These are phyloP conservation scores for Blumeria hordei DNA, from an alignment of 2,329 filamentous ascomycete genomes.

Conservation along the genomic window DNA sequence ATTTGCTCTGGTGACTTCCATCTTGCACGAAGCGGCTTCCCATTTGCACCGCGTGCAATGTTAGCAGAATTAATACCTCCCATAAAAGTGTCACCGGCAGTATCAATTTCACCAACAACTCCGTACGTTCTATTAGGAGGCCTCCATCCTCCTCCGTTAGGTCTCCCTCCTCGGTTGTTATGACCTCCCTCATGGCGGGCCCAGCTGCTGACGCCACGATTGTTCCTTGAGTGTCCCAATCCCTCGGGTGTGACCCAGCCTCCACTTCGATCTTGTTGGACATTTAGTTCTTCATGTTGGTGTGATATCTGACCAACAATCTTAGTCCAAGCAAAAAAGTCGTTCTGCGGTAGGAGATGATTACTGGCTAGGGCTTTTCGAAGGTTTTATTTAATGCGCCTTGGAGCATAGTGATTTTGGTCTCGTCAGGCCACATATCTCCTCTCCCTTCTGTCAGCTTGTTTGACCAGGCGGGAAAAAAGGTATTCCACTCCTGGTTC, in stretches of 20 bases:
- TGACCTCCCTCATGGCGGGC: no score
- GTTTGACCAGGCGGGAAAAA: background rate
- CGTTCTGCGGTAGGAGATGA: background rate
- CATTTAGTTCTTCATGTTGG: background rate
- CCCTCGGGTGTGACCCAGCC: no score
- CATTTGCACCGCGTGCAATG: background rate
- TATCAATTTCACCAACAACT: background rate
- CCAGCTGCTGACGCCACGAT: no score
- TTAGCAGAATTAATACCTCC: background rate
- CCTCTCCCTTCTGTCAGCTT: background rate
- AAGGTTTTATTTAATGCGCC: background rate
- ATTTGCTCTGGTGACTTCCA: background rate
- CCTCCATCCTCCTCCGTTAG: no score
- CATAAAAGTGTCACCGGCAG: background rate
- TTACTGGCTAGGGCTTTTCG: background rate
- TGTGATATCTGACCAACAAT: background rate
- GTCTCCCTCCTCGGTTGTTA: no score
- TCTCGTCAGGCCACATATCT: background rate
- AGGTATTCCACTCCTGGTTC: background rate
- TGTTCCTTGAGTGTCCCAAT: no score
- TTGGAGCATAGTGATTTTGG: background rate
- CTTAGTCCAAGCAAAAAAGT: background rate
- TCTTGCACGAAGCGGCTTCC: background rate
- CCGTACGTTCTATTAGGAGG: background rate
- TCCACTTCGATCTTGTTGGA: no score